Evolutionary conservation across 148 eudicot genomes (phyloP).

Genomic region (Cornus suecica): DNA sequence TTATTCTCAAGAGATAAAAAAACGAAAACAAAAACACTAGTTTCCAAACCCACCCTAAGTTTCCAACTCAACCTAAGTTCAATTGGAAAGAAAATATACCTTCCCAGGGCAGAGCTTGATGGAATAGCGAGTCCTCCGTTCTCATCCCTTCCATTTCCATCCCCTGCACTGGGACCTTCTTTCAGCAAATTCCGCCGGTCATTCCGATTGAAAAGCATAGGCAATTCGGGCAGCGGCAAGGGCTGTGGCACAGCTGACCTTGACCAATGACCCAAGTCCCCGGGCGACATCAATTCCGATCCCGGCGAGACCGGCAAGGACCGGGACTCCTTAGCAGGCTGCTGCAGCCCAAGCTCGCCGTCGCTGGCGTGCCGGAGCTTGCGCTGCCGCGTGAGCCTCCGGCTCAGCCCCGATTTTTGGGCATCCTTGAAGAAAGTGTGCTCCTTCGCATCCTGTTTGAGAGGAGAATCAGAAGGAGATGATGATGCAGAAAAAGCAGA

Average conservation of each 20-base stretch:
- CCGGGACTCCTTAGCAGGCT: conserved; percentile 4
- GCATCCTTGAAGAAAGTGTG: background rate
- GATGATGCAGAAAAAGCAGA: conserved; percentile 16
- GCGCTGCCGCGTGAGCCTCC: conserved; percentile 34
- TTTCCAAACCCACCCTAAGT: too few relatives aligned
- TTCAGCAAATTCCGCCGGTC: conserved; percentile 17
- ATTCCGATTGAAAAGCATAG: background rate
- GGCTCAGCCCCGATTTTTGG: conserved; percentile 8
- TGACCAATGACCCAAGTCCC: conserved; percentile 23
- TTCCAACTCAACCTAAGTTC: too few relatives aligned
- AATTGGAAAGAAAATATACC: background rate
- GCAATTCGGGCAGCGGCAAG: conserved; percentile 58
- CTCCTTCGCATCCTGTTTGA: background rate
- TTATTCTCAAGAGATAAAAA: too few relatives aligned
- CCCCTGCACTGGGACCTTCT: conserved; percentile 17
- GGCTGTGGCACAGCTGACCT: conserved; percentile 50
- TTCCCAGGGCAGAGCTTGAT: conserved; percentile 11
- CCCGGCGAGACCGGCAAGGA: conserved; percentile 34
- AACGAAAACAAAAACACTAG: too few relatives aligned
- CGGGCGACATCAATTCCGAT: conserved; percentile 20
- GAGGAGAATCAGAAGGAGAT: conserved; percentile 19
- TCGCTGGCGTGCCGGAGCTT: conserved; percentile 36
- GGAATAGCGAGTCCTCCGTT: background rate
- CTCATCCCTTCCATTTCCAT: conserved; percentile 20
- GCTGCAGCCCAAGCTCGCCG: conserved; percentile 20